Evolutionary conservation across 1,139 yeast species (phyloP), one percentile per base, ranked within the genome.

Genomic region (Geotrichum klebahnii): DNA sequence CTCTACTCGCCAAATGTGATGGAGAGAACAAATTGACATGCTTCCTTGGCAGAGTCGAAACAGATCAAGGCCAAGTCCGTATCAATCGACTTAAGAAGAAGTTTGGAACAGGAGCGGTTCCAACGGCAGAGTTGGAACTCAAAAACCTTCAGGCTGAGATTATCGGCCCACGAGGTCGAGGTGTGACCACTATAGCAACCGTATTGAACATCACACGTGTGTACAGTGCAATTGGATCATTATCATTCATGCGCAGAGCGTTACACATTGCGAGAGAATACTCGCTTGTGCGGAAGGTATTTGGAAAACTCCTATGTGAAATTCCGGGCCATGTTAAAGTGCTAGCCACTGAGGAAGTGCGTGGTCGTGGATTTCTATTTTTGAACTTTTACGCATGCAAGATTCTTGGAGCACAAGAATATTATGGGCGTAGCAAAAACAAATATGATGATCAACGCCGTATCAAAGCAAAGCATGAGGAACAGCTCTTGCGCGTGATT

Each of bases 101-200:
- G 51, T 63, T 63, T 37, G 68, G 68, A 5, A 65, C 68, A 1
- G 54, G 54, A 17, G 66, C 68, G 5, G 48, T 65, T 16, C 68
- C 68, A 1, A 65, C 68, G 1, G 68, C 68, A 1, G 68, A 65
- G 36, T 53, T 65, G 8, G 66, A 65, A 51, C 56, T 65, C 14
- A 43, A 51, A 8, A 58, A 58, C 17, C 42, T 64, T 48, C 52
- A 54, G 2, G 63, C 60, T 2, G 59, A 61, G 43, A 36, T 62
- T 17, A 46, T 65, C 12, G 66, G 68, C 8, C 50, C 52, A 16
- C 58, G 58, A 2, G 65, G 64, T 9, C 49, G 56, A n/a, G 68
- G 68, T 1, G 63, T 65, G 14, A 57, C 61, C n/a, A 57, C 63
- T 1, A 65, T 65, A 32, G 55, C 67, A 3, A 55, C 65, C 1